These are phyloP conservation scores for Globisporangium nodosum DNA, from an alignment of 352 stramenopile genomes.

Conservation along the genomic window DNA sequence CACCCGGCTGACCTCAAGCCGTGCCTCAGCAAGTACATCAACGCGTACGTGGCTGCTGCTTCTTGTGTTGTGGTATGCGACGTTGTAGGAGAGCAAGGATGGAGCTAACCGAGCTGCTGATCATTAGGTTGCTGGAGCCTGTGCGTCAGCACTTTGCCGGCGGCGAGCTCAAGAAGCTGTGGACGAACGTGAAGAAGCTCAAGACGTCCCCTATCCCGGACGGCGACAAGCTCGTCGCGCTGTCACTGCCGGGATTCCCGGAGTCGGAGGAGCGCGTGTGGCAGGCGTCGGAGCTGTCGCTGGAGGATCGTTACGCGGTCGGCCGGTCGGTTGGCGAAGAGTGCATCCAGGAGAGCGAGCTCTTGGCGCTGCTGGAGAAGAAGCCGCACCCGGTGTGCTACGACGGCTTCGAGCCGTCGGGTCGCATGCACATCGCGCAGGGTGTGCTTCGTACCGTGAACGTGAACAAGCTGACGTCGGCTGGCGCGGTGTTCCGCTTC, in stretches of 20 bases:
- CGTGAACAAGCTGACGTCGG: conserved; percentile 91
- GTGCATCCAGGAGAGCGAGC: conserved; percentile 91
- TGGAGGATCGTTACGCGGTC: conserved; percentile 78
- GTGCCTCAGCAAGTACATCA: conserved; percentile 90
- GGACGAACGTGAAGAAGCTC: conserved; percentile 91
- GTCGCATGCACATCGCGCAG: conserved; percentile 99
- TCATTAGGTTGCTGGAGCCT: conserved; percentile 88
- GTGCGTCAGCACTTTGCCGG: conserved; percentile 95
- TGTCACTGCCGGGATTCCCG: conserved; percentile 54
- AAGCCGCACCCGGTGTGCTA: conserved; percentile 92
- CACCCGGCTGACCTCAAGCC: conserved; percentile 97
- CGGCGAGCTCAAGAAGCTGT: conserved; percentile 93
- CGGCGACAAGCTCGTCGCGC: conserved; percentile 66
- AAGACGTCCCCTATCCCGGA: conserved; percentile 62
- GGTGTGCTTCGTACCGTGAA: conserved; percentile 96
- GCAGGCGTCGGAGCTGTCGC: conserved; percentile 68
- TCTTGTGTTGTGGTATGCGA: neutral
- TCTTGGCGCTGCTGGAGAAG: conserved; percentile 80
- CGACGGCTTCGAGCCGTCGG: conserved; percentile 98
- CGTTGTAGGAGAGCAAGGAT: neutral
- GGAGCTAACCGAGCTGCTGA: neutral
- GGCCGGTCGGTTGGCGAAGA: conserved; percentile 88
- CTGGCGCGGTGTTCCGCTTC: conserved; percentile 97
- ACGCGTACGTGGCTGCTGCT: conserved; percentile 38
- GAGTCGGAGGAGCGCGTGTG: conserved; percentile 57